Evolutionary conservation across 768 basidiomycete species (phyloP).

Genomic region (Sarcodon sp.): DNA sequence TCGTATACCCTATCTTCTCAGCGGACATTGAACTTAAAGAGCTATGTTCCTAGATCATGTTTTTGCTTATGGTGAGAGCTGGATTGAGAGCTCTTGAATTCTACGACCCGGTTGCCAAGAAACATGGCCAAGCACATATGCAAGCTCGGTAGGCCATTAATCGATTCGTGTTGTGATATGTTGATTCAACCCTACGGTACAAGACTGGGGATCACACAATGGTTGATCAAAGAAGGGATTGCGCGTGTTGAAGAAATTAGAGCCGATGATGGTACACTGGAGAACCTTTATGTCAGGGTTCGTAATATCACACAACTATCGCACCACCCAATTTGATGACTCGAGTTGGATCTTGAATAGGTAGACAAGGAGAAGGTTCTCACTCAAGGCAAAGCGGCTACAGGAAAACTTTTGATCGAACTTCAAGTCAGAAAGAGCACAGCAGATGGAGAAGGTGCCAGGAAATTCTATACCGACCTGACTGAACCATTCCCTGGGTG

Average conservation of each 20-base stretch:
- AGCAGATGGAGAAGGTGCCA: conserved; percentile 72
- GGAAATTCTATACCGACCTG: conserved; percentile 64
- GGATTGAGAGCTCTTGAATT: conserved; percentile 71
- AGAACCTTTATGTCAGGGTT: conserved; percentile 61
- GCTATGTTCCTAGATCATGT: conserved; percentile 23
- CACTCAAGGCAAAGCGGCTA: conserved; percentile 47
- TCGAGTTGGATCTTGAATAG: conserved; percentile 19
- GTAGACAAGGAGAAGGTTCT: conserved; percentile 64
- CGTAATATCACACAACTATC: conserved; percentile 10
- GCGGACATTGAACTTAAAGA: too few relatives aligned
- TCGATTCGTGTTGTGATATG: background rate
- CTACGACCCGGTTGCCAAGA: conserved; percentile 69
- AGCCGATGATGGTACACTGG: conserved; percentile 39
- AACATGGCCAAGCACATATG: conserved; percentile 88
- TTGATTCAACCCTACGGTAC: conserved; percentile 1
- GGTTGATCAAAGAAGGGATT: conserved; percentile 59
- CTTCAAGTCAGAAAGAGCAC: conserved; percentile 81
- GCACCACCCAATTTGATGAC: background rate
- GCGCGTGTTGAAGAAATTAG: conserved; percentile 60
- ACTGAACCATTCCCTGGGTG: conserved; percentile 62
- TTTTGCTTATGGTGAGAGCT: conserved; percentile 77
- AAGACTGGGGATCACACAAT: conserved; percentile 78
- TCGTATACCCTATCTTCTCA: too few relatives aligned
- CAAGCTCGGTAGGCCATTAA: conserved; percentile 53
- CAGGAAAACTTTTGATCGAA: conserved; percentile 65